phyloP scores from a whole-genome alignment of 2,329 filamentous ascomycete genomes.

The Penicillium hesseltinei region DNA sequence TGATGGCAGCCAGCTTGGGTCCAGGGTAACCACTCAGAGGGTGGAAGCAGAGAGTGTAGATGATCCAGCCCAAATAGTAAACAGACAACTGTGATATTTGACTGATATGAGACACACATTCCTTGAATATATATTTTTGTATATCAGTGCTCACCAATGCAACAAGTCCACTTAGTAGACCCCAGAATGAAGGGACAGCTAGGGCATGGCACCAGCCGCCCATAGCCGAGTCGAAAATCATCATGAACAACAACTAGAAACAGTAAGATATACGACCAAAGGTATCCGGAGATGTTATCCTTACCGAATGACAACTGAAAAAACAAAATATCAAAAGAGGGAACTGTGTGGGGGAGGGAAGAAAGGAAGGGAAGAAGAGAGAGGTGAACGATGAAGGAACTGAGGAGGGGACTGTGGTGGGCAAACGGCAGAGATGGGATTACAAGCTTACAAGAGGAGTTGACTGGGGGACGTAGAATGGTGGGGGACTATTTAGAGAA shows the following conservation, averaged over 20 bases:
- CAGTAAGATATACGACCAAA: background rate
- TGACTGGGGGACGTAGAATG: no score
- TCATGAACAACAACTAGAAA: background rate
- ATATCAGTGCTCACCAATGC: conserved; percentile 7
- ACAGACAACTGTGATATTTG: background rate
- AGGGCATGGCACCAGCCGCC: background rate
- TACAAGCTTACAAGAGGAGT: background rate
- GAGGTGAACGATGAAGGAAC: background rate
- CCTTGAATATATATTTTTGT: background rate
- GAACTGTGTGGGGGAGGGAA: background rate
- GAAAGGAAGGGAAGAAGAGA: background rate
- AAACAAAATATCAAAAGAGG: background rate
- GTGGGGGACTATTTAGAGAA: background rate
- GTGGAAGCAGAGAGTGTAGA: conserved; percentile 32
- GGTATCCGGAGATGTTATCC: background rate
- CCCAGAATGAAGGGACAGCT: background rate
- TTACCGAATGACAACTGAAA: background rate
- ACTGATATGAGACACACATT: background rate
- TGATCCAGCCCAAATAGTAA: conserved; percentile 9
- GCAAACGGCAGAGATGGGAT: background rate
- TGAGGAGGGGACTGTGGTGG: background rate
- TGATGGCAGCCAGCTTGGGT: conserved; percentile 31
- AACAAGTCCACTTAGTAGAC: background rate
- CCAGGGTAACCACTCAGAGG: conserved; percentile 34
- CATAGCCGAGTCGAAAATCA: background rate